Base-by-base conservation (phyloP, 306 rosid genomes). In the Dryas octopetala region DNA sequence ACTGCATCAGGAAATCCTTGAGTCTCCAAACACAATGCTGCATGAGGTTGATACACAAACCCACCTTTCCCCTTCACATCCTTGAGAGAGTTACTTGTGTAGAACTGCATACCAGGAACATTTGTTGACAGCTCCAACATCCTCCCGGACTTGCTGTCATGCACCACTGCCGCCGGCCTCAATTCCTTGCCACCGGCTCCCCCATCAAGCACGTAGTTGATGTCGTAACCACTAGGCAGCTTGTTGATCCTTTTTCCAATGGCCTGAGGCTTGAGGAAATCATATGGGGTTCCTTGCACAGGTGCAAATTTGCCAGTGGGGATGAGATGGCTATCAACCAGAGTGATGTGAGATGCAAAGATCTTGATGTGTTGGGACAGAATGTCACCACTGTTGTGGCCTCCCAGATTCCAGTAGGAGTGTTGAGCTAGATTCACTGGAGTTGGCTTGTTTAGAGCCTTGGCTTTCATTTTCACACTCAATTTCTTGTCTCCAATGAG, bases 371-470 rank as follows among this genome's bases (percentile, higher is more conserved):
- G 48, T 19, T 94, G 88, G 47, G 85, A 77, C 6, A 94, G 88
- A 69, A 94, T 82, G n/a, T 83, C 70, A 10, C 98, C 98, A 17
- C 91, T 86, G 82, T 86, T 81, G 61, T 94, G 95, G 50, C 89
- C 87, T 7, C 96, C 96, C 3, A 94, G 82, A 88, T 90, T 94
- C 98, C 98, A 94, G 52, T 87, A 94, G 0, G 88, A 79, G 58
- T 91, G 98, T 76, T 90, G 89, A 3, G 90, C 95, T 17, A 94
- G 79, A 80, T 86, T 94, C 75, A 94, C 95, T 2, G 98, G 98
- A 2, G 96, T 94, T 3, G 92, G 79, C 82, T 91, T 94, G 91
- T 89, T 88, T 4, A 94, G 83, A 28, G 97, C 94, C 81, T 74
- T 84, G 41, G 95, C 97, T 79, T 78, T 81, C 96, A 94, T 85